Conservation (phyloP, 179 eudicot species). For the Amaranthus tricolor region DNA sequence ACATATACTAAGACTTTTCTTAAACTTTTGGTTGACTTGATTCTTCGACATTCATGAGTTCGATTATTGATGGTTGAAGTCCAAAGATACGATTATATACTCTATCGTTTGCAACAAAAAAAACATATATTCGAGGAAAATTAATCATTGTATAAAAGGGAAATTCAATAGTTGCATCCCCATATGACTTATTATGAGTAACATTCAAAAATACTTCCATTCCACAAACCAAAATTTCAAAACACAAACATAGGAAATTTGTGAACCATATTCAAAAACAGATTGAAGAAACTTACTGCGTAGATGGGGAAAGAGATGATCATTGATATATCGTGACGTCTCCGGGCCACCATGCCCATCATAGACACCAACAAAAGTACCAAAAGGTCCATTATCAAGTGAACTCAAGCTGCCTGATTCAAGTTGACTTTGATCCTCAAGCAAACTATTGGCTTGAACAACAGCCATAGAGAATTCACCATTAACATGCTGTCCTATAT, state of each 20-base stretch:
- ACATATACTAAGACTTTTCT: too few species aligned
- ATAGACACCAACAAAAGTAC: constrained; percentile 91
- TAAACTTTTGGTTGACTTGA: too few species aligned
- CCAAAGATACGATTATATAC: too few species aligned
- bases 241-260: not conserved
- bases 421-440: constrained; percentile 94
- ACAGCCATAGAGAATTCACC: constrained; percentile 99
- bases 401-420: constrained; percentile 84
- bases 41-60: too few species aligned
- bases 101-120: not conserved
- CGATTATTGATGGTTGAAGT: too few species aligned
- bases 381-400: constrained; percentile 71
- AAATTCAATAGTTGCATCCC: not conserved
- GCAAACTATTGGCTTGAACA: constrained; percentile 91
- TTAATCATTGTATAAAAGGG: not conserved
- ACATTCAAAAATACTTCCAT: not conserved
- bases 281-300: constrained; percentile 56
- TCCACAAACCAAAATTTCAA: not conserved
- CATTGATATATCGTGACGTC: constrained; percentile 81
- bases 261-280: not conserved
- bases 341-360: constrained; percentile 99
- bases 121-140: not conserved
- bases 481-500: constrained; percentile 77
- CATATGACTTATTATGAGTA: not conserved
- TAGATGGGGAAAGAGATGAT: constrained; percentile 77